These are phyloP conservation scores for Apostasia ramifera DNA, from an alignment of 106 monocot species.

Conservation along the genomic window DNA sequence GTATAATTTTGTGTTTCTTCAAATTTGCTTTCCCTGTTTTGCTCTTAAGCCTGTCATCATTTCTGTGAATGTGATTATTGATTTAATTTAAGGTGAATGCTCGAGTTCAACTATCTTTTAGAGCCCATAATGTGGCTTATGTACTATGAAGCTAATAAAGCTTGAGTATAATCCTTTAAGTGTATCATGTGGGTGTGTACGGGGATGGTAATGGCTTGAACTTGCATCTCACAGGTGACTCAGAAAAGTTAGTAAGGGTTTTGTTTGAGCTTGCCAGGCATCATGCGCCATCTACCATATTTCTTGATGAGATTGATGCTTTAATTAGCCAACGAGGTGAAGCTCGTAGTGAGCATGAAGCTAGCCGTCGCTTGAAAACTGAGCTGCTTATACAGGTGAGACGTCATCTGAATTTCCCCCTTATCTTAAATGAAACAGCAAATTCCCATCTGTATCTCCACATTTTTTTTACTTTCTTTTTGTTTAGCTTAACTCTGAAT, in stretches of 20 bases:
- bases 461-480: background rate
- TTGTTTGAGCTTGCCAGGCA: constrained; percentile 96
- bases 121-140: too few relatives aligned
- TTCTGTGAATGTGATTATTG: too few relatives aligned
- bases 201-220: background rate
- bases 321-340: constrained; percentile 99
- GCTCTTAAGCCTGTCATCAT: too few relatives aligned
- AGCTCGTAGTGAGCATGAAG: constrained; percentile 99
- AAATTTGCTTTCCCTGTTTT: too few relatives aligned
- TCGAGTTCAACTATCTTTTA: too few relatives aligned
- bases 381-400: constrained; percentile 94
- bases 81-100: too few relatives aligned
- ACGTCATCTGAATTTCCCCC: background rate
- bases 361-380: constrained; percentile 91
- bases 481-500: too few relatives aligned
- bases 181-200: too few relatives aligned
- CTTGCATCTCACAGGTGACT: constrained; percentile 57
- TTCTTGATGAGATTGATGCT: constrained; percentile 97
- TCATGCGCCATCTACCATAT: constrained; percentile 97
- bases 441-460: background rate
- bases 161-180: too few relatives aligned
- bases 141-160: too few relatives aligned
- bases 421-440: background rate
- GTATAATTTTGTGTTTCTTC: too few relatives aligned
- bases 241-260: constrained; percentile 89